Base-by-base conservation (phyloP, 257 asterid genomes). In the Solanum corneliomulleri region DNA sequence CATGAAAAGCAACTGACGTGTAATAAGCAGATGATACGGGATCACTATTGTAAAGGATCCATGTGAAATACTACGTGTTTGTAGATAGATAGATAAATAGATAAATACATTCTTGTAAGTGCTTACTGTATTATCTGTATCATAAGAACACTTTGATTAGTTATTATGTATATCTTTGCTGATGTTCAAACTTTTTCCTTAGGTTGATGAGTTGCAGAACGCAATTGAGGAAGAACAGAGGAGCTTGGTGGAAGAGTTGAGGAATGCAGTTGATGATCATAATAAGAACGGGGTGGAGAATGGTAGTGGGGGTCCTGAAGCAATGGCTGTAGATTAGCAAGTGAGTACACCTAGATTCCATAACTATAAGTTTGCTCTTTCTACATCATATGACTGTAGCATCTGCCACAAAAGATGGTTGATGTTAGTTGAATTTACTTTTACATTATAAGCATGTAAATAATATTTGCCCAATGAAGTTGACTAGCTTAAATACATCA, bases 201-300 rank as follows among this genome's bases (percentile, higher is more conserved):
- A 97, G 98, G 99, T 97, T 91, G 99, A 97, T 91, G 99, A 95
- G 91, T 88, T 97, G 86, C 99, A 97, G 83, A 94, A 88, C 93
- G 94, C 98, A 52, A 94, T 97, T 64, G 99, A 95, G 92, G 99
- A 95, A 56, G 99, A 95, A 75, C 97, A 97, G 77, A 90, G 91
- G 91, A 94, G 89, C 89, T 91, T 97, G 93, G 90, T 93, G 87
- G 99, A 97, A 92, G 99, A 96, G 92, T 91, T 92, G 96, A 90
- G 98, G 91, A 85, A 92, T 70, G 89, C 98, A 37, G 87, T 89
- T 45, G 98, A 96, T 90, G 99, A 95, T 86, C 94, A 91, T 44
- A 94, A 92, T 93, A 90, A 88, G 35, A 93, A 90, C 1, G 95
- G 91, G 4, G 76, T 90, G 88, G 97, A 93, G 87, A 95, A 94